These are phyloP conservation scores for Globisporangium orthogonon DNA, from an alignment of 352 stramenopile species.

Conservation along the genomic window DNA sequence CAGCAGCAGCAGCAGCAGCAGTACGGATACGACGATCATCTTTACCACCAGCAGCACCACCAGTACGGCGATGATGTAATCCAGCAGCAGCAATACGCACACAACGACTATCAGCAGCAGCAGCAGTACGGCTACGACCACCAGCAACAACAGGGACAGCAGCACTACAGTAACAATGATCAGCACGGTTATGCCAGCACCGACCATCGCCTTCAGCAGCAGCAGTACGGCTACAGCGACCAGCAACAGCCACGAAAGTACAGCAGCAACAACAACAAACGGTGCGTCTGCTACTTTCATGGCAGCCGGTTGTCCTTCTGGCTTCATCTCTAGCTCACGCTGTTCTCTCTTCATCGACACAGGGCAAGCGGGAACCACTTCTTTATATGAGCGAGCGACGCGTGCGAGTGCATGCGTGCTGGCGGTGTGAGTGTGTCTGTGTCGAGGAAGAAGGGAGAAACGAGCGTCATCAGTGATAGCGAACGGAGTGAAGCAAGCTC, in stretches of 20 bases:
- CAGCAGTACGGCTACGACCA: not conserved
- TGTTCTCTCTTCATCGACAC: not conserved
- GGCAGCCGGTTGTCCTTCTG: not conserved
- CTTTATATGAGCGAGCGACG: conserved; percentile 1
- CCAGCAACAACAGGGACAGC: conserved; percentile 5
- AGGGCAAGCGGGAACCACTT: conserved; percentile 3
- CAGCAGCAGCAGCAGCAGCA: conserved; percentile 27
- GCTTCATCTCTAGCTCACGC: not conserved
- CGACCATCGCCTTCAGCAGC: conserved; percentile 1
- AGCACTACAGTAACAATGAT: conserved; percentile 12
- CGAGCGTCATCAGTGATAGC: not conserved
- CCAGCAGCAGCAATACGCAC: conserved; percentile 6
- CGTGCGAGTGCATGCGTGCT: not conserved
- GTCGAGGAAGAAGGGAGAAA: not conserved
- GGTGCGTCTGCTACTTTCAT: conserved; percentile 1
- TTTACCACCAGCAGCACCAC: not conserved
- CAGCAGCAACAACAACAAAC: conserved; percentile 7
- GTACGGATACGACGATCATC: conserved; percentile 2
- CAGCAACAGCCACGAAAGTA: conserved; percentile 7
- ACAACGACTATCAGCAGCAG: not conserved
- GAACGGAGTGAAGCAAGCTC: conserved; percentile 4
- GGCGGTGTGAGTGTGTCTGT: not conserved
- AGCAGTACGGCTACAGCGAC: conserved; percentile 9
- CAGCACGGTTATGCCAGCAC: not conserved
- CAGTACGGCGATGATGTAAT: not conserved